Evolutionary conservation across 2,329 filamentous ascomycete species (phyloP).

Genomic region (Aciculosporium take): DNA sequence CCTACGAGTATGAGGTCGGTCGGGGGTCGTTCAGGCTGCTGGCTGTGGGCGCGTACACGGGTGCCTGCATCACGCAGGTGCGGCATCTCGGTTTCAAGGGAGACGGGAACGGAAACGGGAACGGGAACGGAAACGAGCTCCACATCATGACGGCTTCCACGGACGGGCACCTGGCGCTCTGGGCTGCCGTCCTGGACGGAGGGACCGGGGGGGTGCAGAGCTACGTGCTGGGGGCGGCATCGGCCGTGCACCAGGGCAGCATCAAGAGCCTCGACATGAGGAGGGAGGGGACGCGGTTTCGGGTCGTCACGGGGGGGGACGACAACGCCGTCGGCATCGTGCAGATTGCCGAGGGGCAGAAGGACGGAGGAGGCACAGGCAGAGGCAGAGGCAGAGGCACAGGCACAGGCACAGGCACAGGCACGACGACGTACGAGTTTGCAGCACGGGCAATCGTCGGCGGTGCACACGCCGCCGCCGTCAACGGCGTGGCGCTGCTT

Average conservation of each 20-base stretch:
- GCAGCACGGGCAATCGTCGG: slow-evolving; percentile 15
- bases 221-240: slow-evolving; percentile 18
- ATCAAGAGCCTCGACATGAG: slow-evolving; percentile 51
- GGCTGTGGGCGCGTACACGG: slow-evolving; percentile 46
- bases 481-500: slow-evolving; percentile 42
- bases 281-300: slow-evolving; percentile 16
- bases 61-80: slow-evolving; percentile 60
- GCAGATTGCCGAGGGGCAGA: slow-evolving; percentile 11
- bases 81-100: slow-evolving; percentile 24
- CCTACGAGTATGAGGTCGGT: slow-evolving; percentile 35
- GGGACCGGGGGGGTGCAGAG: slow-evolving; percentile 1
- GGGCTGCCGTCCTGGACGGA: slow-evolving; percentile 12
- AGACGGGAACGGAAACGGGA: neutral
- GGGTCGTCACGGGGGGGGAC: slow-evolving; percentile 69
- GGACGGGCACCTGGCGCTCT: slow-evolving; percentile 52
- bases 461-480: slow-evolving; percentile 55
- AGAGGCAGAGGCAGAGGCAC: neutral
- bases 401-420: neutral
- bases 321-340: slow-evolving; percentile 65
- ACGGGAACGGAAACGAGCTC: slow-evolving; percentile 10
- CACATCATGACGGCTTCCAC: slow-evolving; percentile 58
- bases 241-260: slow-evolving; percentile 61
- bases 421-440: slow-evolving; percentile 10
- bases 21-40: slow-evolving; percentile 32
- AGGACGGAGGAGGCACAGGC: slow-evolving; percentile 3